Evolutionary conservation across 306 rosid genomes (phyloP).

Genomic region (Fragaria vesca): DNA sequence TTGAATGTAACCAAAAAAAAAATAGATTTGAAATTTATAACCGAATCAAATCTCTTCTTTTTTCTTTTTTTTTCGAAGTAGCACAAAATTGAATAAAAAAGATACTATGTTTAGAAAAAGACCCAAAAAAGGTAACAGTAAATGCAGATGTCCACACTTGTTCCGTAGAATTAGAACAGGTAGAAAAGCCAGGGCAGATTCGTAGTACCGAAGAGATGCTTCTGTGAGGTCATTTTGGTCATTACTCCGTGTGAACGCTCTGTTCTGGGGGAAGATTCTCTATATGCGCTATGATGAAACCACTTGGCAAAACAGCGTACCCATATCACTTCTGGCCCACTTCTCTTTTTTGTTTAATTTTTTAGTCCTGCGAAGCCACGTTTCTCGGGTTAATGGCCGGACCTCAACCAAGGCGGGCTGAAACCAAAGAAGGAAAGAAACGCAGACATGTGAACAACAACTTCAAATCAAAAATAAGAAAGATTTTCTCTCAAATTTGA

Average conservation of each 20-base stretch:
- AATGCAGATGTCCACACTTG: no score
- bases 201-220: not conserved
- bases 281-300: not conserved
- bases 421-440: not conserved
- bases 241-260: constrained; percentile 29
- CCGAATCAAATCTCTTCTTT: no score
- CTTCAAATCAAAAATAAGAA: not conserved
- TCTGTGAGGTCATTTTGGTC: constrained; percentile 18
- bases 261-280: constrained; percentile 27
- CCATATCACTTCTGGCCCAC: constrained; percentile 7
- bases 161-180: not conserved
- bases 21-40: no score
- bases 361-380: constrained; percentile 2
- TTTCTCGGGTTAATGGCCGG: not conserved
- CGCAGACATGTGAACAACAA: not conserved
- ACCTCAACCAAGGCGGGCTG: not conserved
- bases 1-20: no score
- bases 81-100: no score
- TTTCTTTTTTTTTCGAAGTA: no score
- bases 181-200: not conserved
- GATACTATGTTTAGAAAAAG: no score
- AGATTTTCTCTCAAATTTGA: not conserved
- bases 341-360: not conserved
- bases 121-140: no score
- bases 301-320: not conserved